Base-by-base conservation (phyloP, 2,329 filamentous ascomycete species). In the Neopestalotiopsis sp. region DNA sequence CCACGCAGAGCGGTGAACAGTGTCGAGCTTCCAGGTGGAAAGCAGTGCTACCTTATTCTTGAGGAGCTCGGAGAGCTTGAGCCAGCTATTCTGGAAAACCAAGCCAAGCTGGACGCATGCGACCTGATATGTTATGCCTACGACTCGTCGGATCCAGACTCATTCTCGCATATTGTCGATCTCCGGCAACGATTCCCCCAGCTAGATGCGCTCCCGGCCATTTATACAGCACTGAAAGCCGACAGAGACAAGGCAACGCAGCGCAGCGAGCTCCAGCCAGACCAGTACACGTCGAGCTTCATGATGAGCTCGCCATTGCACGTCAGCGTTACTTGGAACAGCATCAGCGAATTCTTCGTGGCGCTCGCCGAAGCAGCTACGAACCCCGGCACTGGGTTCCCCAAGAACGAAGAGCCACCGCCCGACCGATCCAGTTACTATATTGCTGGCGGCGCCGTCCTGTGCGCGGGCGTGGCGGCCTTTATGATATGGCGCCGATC, bases 171-270 rank as follows among this genome's bases (percentile, higher is more conserved):
- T 77, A 94, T 99, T 66, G 92, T 95, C 49, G 88, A 92, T 20
- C 85, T 98, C 63, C 91, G 95, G 58, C 87, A 89, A 67, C 92
- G 91, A 75, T 92, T 95, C 73, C 90, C 94, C 0, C 92, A 96
- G 67, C 87, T 99, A 2, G 93, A 97, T 78, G 91, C 94, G n/a
- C 84, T 99, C 34, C 96, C 96, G 0, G 92, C 94, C 9, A 91
- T 99, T 7, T 99, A 97, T 78, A 94, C 94, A 1, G 96, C 95
- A 0, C 85, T 98, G 69, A 99, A 99, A 81, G 96, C 96, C 2
- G 96, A 99, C 80, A 90, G 92, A 73, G 96, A 99, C 80, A 97
- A 97, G 80, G 97, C 95, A 3, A 98, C 94, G n/a, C 96, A 99
- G 81, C 89, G 96, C 69, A 92, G 93, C 70, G 94, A 97, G 79